These are phyloP conservation scores for Tricholoma sp. DNA, from an alignment of 768 basidiomycete genomes.

Conservation along the genomic window DNA sequence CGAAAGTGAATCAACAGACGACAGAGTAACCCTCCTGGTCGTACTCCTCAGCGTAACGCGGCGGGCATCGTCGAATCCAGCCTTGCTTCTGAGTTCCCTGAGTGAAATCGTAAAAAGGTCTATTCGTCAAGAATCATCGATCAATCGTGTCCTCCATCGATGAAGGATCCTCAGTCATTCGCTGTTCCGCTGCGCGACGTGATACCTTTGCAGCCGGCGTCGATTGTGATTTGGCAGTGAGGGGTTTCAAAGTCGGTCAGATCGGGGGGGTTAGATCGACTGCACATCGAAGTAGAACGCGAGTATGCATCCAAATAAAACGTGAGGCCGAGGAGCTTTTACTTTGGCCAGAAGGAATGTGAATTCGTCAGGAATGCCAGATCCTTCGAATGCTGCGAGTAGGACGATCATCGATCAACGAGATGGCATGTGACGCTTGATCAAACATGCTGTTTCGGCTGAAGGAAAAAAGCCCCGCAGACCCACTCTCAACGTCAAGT, in stretches of 20 bases:
- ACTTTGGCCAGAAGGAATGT: slow-evolving; percentile 9
- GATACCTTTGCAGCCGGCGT: slow-evolving; percentile 3
- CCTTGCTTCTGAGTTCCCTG: slow-evolving; percentile 4
- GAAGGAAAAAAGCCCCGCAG: slow-evolving; percentile 12
- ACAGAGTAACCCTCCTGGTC: slow-evolving; percentile 8
- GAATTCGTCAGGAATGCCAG: slow-evolving; percentile 29
- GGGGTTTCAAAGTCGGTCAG: slow-evolving; percentile 2
- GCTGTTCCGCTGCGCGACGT: slow-evolving; percentile 12
- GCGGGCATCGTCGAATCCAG: slow-evolving; percentile 14
- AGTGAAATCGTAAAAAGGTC: slow-evolving; percentile 13
- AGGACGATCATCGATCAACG: slow-evolving; percentile 42
- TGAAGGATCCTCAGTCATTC: slow-evolving; percentile 19
- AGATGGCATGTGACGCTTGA: slow-evolving; percentile 27
- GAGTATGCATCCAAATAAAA: slow-evolving; percentile 22
- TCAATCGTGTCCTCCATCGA: slow-evolving; percentile 24
- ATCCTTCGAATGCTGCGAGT: slow-evolving; percentile 22
- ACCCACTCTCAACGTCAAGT: slow-evolving; percentile 24
- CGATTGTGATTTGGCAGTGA: slow-evolving; percentile 8
- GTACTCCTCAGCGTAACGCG: slow-evolving; percentile 6
- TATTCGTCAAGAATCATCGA: slow-evolving; percentile 39
- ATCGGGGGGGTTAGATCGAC: slow-evolving; percentile 21
- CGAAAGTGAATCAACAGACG: slow-evolving; percentile 7
- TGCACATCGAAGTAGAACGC: slow-evolving; percentile 16
- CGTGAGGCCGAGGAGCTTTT: slow-evolving; percentile 13
- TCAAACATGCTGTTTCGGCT: slow-evolving; percentile 23